phyloP scores from a whole-genome alignment of 805 yeast species.

The Metschnikowia similis region DNA sequence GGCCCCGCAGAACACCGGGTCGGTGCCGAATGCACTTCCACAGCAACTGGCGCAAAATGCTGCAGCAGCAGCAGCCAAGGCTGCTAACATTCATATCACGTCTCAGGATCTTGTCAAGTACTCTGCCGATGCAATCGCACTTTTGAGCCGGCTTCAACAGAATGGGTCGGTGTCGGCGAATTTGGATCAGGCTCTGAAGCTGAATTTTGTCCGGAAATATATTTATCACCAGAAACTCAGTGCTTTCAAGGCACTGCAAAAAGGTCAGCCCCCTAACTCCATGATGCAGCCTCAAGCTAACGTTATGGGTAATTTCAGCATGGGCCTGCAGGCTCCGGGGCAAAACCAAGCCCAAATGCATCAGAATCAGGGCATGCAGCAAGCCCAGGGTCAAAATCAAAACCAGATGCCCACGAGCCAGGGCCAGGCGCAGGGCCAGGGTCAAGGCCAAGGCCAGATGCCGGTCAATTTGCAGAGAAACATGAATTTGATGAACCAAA shows the following conservation, averaged over 20 bases:
- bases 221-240: conserved; percentile 36
- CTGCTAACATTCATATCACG: conserved; percentile 14
- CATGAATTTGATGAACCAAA: conserved; percentile 5
- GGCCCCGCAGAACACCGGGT: neutral
- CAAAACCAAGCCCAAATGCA: conserved; percentile 2
- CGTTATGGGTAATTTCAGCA: neutral
- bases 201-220: conserved; percentile 35
- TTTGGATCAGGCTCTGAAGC: conserved; percentile 35
- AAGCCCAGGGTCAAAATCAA: neutral
- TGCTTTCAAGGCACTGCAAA: conserved; percentile 24
- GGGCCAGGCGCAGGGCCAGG: neutral
- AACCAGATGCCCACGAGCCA: neutral
- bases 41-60: conserved; percentile 3
- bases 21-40: conserved; percentile 14
- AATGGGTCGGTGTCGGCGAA: conserved; percentile 31
- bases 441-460: neutral
- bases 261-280: conserved; percentile 16
- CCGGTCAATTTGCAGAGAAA: conserved; percentile 2
- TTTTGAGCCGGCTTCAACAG: conserved; percentile 33
- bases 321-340: neutral
- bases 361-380: neutral
- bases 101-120: conserved; percentile 36
- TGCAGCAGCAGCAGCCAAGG: conserved; percentile 5
- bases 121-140: conserved; percentile 37
- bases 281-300: conserved; percentile 3